Conservation (phyloP, 192 early-diverging fungal species). For the Coemansia sp. region DNA sequence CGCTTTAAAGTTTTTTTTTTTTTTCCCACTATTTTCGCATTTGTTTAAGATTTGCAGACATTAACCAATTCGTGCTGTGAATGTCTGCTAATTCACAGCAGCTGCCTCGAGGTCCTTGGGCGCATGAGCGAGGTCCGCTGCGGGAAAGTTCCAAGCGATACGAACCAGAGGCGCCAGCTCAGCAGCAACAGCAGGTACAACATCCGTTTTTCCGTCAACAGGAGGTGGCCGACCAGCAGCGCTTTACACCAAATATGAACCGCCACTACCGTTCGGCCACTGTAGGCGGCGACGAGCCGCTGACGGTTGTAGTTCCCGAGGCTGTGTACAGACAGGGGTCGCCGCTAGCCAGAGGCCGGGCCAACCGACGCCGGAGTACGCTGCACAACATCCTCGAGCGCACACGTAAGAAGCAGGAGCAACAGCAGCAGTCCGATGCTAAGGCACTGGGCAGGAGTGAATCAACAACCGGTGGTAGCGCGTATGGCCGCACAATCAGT, state of each 20-base stretch:
- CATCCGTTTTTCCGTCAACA: not conserved
- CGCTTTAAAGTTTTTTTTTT: not conserved
- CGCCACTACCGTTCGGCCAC: conserved; percentile 48
- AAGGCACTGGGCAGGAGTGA: conserved; percentile 12
- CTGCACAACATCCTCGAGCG: conserved; percentile 53
- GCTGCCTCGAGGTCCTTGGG: conserved; percentile 31
- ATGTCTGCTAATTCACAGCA: conserved; percentile 51
- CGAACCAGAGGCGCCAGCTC: not conserved
- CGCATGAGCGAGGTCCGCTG: conserved; percentile 38
- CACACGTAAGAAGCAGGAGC: conserved; percentile 36
- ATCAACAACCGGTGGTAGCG: not conserved
- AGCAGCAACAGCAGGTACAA: conserved; percentile 22
- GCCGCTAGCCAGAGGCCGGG: conserved; percentile 33
- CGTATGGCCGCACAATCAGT: conserved; percentile 16
- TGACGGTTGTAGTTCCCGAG: conserved; percentile 34
- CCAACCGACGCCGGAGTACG: conserved; percentile 48
- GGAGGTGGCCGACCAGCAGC: conserved; percentile 37
- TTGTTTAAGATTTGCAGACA: conserved; percentile 1
- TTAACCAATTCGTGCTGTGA: conserved; percentile 15
- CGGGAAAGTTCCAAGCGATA: conserved; percentile 13
- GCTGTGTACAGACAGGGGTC: conserved; percentile 26
- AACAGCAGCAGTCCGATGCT: conserved; percentile 13
- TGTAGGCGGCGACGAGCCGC: conserved; percentile 35
- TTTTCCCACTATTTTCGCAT: not conserved
- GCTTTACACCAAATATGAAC: conserved; percentile 55